Evolutionary conservation across 108 stramenopile genomes (phyloP).

Genomic region (Cyclotella baltica): DNA sequence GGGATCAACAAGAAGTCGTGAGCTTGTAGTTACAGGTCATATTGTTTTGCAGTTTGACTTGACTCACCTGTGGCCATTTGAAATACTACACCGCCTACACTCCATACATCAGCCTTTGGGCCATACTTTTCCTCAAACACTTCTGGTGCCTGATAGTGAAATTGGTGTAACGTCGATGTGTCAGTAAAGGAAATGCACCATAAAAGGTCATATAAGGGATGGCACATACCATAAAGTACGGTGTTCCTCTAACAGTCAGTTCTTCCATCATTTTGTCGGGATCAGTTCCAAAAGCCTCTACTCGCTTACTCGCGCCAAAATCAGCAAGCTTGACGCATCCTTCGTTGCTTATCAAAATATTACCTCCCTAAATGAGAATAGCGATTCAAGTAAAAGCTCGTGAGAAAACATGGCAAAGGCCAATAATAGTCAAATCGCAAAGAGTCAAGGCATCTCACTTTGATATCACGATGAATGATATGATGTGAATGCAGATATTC

Average conservation of each 20-base stretch:
- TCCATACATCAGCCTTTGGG: slow-evolving; percentile 90
- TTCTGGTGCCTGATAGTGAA: slow-evolving; percentile 78
- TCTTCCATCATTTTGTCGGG: slow-evolving; percentile 72
- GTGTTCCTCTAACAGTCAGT: slow-evolving; percentile 90
- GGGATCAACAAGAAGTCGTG: neutral
- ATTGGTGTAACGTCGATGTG: neutral
- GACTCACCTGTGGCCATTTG: slow-evolving; percentile 81
- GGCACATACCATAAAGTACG: slow-evolving; percentile 58
- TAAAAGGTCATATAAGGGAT: neutral
- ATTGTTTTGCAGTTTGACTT: neutral
- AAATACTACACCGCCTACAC: slow-evolving; percentile 86
- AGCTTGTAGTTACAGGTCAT: neutral
- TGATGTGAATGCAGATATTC: slow-evolving; percentile 88
- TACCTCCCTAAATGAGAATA: slow-evolving; percentile 71
- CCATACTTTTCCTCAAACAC: slow-evolving; percentile 92
- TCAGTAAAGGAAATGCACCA: neutral
- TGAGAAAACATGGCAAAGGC: neutral
- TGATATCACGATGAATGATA: slow-evolving; percentile 96
- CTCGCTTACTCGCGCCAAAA: slow-evolving; percentile 89
- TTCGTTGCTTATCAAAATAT: slow-evolving; percentile 93
- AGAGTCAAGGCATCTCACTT: slow-evolving; percentile 36
- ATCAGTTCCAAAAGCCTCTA: slow-evolving; percentile 56
- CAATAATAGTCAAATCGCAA: neutral
- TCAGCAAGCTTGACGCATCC: slow-evolving; percentile 94
- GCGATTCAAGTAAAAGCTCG: neutral